Percentiles rank a stretch among this genome's conserved stretches.
Evolutionary conservation across 2,329 filamentous ascomycete species (phyloP).

Genomic region (Chaetomiaceae sp.): DNA sequence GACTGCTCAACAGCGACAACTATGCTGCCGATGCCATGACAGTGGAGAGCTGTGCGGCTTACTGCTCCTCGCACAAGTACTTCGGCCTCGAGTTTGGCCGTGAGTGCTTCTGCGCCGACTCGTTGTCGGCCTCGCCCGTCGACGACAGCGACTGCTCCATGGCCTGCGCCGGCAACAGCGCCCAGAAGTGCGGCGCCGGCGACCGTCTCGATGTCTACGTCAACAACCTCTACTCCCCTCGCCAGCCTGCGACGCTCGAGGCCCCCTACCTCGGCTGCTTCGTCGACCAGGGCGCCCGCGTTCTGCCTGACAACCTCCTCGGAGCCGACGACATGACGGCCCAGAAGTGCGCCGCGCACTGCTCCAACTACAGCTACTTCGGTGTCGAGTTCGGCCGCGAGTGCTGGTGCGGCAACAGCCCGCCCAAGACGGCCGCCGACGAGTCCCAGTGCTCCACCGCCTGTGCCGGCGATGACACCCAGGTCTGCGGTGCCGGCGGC

Average conservation of each 20-base stretch:
- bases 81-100: conserved; percentile 37
- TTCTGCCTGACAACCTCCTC: conserved; percentile 21
- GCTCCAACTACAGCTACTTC: conserved; percentile 31
- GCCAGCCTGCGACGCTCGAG: conserved; percentile 14
- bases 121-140: conserved; percentile 17
- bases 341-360: conserved; percentile 6
- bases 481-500: conserved; percentile 27
- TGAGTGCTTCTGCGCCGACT: conserved; percentile 40
- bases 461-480: conserved; percentile 25
- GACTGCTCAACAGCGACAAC: conserved; percentile 11
- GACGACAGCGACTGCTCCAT: conserved; percentile 25
- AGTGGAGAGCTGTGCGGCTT: conserved; percentile 29
- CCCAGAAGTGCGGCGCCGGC: conserved; percentile 27
- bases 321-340: conserved; percentile 11
- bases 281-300: conserved; percentile 18
- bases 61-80: conserved; percentile 32
- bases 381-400: conserved; percentile 39
- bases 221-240: conserved; percentile 22
- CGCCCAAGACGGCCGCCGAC: conserved; percentile 19
- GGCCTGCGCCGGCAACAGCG: conserved; percentile 24
- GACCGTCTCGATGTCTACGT: conserved; percentile 27
- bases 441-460: conserved; percentile 25
- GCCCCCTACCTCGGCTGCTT: conserved; percentile 24
- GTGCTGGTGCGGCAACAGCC: conserved; percentile 39
- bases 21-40: conserved; percentile 28